A percentile compares a stretch with the other conserved stretches of the same genome.
Evolutionary conservation across 345 rosid species (phyloP).

Genomic region (Eucalyptus marginata): DNA sequence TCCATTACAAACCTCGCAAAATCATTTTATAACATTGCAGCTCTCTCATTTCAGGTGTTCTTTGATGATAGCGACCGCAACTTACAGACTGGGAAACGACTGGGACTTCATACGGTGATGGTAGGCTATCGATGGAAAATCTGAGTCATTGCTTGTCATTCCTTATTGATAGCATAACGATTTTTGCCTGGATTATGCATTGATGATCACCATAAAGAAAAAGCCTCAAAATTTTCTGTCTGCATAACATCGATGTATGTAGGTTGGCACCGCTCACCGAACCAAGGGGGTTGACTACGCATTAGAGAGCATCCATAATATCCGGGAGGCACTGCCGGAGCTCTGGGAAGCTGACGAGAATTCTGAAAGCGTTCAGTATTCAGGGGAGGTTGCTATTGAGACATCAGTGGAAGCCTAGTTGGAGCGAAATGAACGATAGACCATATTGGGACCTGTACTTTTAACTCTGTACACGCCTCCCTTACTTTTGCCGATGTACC

Average conservation of each 20-base stretch:
- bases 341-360: constrained; percentile 71
- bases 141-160: neutral
- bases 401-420: constrained; percentile 49
- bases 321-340: constrained; percentile 75
- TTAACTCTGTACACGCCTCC: neutral
- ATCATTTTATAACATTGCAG: neutral
- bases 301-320: constrained; percentile 82
- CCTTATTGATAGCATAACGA: neutral
- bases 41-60: constrained; percentile 46
- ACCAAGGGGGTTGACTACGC: constrained; percentile 63
- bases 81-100: constrained; percentile 57
- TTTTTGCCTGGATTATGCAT: neutral
- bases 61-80: constrained; percentile 84
- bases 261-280: constrained; percentile 71
- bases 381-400: constrained; percentile 49
- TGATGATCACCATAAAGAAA: neutral
- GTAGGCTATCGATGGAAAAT: constrained; percentile 18
- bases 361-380: constrained; percentile 21
- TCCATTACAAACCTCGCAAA: neutral
- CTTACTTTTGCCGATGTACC: neutral
- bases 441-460: neutral
- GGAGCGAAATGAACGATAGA: neutral
- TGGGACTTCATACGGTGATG: constrained; percentile 78
- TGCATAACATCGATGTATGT: neutral
- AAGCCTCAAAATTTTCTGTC: neutral